These are phyloP conservation scores for Mycosphaerella sp. DNA, from an alignment of 2,329 filamentous ascomycete species.

Conservation along the genomic window DNA sequence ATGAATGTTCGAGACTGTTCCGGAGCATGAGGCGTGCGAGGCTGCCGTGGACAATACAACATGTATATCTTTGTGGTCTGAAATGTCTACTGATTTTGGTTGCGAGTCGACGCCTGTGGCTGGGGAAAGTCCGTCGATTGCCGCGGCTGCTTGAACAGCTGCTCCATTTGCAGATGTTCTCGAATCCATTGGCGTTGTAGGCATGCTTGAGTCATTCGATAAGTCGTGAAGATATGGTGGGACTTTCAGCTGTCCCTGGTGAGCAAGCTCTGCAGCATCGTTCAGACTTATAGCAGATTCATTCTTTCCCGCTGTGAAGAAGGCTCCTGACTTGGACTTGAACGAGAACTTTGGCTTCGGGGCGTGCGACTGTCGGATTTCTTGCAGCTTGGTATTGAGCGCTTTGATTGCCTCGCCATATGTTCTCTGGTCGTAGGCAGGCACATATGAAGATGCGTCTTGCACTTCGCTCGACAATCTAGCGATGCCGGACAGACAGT, in stretches of 20 bases:
- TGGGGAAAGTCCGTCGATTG: slow-evolving; percentile 10
- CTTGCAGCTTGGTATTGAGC: slow-evolving; percentile 70
- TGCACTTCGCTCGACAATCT: slow-evolving; percentile 76
- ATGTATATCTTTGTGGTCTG: slow-evolving; percentile 59
- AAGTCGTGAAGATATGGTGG: slow-evolving; percentile 39
- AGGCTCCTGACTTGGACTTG: slow-evolving; percentile 42
- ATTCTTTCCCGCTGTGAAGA: slow-evolving; percentile 33
- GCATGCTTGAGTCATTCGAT: slow-evolving; percentile 39
- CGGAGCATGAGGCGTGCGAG: slow-evolving; percentile 64
- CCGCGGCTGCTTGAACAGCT: slow-evolving; percentile 13
- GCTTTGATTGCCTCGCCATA: slow-evolving; percentile 81
- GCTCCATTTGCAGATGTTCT: slow-evolving; percentile 24
- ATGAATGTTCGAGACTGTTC: slow-evolving; percentile 62
- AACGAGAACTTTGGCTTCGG: slow-evolving; percentile 82
- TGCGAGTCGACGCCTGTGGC: slow-evolving; percentile 47
- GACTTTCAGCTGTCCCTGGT: slow-evolving; percentile 40
- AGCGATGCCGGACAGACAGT: slow-evolving; percentile 72
- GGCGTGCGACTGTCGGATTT: slow-evolving; percentile 59
- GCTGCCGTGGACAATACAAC: slow-evolving; percentile 71
- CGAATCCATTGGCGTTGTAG: slow-evolving; percentile 33
- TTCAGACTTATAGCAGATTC: slow-evolving; percentile 48
- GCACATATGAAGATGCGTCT: slow-evolving; percentile 74
- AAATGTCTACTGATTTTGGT: slow-evolving; percentile 56
- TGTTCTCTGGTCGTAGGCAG: slow-evolving; percentile 81
- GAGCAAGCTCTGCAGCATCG: slow-evolving; percentile 51